A percentile compares a stretch with the other conserved stretches of the same genome.
Conservation (phyloP, 169 alveolate species). For the Eimeria maxima region DNA sequence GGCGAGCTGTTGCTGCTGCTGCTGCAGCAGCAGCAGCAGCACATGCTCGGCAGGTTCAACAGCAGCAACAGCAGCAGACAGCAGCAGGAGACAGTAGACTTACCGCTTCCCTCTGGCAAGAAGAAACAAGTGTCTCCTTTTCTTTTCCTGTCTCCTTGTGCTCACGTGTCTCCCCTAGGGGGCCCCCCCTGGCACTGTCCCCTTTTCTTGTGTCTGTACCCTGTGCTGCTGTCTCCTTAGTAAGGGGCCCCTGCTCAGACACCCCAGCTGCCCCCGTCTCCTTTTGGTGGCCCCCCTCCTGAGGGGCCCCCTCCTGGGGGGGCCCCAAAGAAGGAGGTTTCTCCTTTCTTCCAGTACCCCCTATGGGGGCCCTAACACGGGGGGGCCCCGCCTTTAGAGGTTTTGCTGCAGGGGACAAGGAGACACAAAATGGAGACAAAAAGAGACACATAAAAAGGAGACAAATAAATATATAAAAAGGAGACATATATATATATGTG, state of each 20-base stretch:
- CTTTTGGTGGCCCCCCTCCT: not conserved
- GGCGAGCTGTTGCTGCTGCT: too few relatives aligned
- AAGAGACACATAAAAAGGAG: not conserved
- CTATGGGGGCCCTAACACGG: too few relatives aligned
- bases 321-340: not conserved
- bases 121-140: not conserved
- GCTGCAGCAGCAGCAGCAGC: not conserved
- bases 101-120: too few relatives aligned
- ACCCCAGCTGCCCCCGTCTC: not conserved
- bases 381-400: too few relatives aligned
- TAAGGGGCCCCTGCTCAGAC: not conserved
- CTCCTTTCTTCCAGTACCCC: not conserved
- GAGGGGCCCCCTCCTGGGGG: not conserved
- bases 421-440: not conserved
- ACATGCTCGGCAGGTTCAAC: not conserved
- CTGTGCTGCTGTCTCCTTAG: too few relatives aligned
- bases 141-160: not conserved
- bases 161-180: not conserved
- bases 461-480: not conserved
- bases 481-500: not conserved
- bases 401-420: not conserved
- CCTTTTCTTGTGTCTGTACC: too few relatives aligned
- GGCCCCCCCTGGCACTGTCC: not conserved
- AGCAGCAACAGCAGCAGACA: slow-evolving; percentile 6
- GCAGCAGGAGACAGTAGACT: not conserved